A percentile compares a stretch with the other conserved stretches of the same genome.
phyloP scores from a whole-genome alignment of 306 rosid species.

The Castanospermum australe region DNA sequence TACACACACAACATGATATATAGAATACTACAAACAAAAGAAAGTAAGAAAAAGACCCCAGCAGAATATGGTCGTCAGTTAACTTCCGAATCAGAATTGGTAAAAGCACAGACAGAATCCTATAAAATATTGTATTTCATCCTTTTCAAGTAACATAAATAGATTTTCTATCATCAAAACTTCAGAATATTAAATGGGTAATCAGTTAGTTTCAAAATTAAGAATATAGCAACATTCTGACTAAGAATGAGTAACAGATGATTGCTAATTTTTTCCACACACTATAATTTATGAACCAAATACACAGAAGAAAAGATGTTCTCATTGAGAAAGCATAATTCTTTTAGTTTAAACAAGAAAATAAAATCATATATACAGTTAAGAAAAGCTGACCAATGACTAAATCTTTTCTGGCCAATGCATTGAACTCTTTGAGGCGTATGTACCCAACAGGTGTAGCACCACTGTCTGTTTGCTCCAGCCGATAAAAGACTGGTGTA shows the following conservation, averaged over 20 bases:
- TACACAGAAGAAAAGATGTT: background rate
- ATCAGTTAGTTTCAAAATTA: background rate
- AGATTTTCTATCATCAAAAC: background rate
- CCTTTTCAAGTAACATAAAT: background rate
- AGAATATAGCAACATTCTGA: background rate
- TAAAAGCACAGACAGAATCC: background rate
- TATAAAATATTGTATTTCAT: background rate
- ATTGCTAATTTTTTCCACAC: slow-evolving; percentile 6
- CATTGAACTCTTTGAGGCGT: slow-evolving; percentile 94
- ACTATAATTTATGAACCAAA: background rate
- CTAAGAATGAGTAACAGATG: slow-evolving; percentile 13
- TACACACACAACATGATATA: background rate
- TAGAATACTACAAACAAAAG: background rate
- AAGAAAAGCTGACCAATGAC: slow-evolving; percentile 58
- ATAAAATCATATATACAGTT: background rate
- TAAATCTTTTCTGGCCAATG: slow-evolving; percentile 91
- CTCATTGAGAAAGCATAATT: slow-evolving; percentile 1
- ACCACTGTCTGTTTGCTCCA: slow-evolving; percentile 71
- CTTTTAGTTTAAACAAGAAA: background rate
- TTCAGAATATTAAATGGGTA: background rate
- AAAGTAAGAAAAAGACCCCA: background rate
- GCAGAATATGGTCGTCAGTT: background rate
- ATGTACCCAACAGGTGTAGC: slow-evolving; percentile 74
- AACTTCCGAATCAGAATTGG: background rate
- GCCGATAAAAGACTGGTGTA: slow-evolving; percentile 80